Percentiles rank a stretch among this genome's conserved stretches.
These are phyloP conservation scores for Ogataea salicorniae DNA, from an alignment of 805 yeast species.

Conservation along the genomic window DNA sequence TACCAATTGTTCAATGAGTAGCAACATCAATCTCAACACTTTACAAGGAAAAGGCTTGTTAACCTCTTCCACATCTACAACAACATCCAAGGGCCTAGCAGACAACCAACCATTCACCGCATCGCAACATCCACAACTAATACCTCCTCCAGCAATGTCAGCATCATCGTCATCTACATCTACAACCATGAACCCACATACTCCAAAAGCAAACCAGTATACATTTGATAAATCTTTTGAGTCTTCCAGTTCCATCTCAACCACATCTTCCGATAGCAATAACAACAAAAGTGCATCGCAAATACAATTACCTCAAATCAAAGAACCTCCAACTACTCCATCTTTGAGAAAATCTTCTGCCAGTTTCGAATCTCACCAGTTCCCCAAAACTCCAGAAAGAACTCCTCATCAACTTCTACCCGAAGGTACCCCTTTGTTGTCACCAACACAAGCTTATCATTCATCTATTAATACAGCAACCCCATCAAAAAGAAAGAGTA, in stretches of 20 bases:
- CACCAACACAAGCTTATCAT: conserved; percentile 27
- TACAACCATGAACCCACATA: neutral
- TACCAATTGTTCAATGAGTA: too few species aligned
- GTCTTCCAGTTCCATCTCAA: too few species aligned
- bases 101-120: neutral
- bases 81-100: neutral
- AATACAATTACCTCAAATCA: conserved; percentile 1
- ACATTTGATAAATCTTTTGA: neutral
- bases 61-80: too few species aligned
- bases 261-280: too few species aligned
- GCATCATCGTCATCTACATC: neutral
- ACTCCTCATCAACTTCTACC: conserved; percentile 23
- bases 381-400: conserved; percentile 29
- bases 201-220: neutral
- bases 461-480: conserved; percentile 13
- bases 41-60: too few species aligned
- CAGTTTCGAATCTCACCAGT: conserved; percentile 15
- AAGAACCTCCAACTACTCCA: conserved; percentile 23
- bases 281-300: neutral
- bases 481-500: conserved; percentile 29
- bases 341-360: conserved; percentile 18
- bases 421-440: conserved; percentile 30
- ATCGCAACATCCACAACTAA: neutral
- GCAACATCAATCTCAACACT: too few species aligned
- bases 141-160: neutral